These are phyloP conservation scores for Botrytis aclada DNA, from an alignment of 2,329 filamentous ascomycete species.

Conservation along the genomic window DNA sequence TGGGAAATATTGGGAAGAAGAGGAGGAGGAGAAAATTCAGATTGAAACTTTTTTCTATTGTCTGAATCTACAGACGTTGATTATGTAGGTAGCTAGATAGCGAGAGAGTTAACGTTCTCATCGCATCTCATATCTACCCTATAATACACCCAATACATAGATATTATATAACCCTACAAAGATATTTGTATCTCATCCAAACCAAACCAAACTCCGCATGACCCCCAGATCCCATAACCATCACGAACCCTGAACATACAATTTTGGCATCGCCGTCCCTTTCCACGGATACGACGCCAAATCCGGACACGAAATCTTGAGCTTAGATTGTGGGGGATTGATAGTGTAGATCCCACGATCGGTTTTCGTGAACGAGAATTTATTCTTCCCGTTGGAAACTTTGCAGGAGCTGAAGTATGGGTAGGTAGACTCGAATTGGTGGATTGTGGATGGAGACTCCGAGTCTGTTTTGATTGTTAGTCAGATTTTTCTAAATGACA, in stretches of 20 bases:
- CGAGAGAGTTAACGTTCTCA: neutral
- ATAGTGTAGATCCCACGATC: constrained; percentile 6
- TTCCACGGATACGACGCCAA: constrained; percentile 11
- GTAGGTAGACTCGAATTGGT: constrained; percentile 6
- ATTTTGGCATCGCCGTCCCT: constrained; percentile 1
- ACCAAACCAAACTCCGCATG: neutral
- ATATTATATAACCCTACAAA: neutral
- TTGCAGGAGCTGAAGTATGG: neutral
- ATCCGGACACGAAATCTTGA: constrained; percentile 4
- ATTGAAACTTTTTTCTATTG: neutral
- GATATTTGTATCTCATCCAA: neutral
- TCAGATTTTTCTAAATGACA: neutral
- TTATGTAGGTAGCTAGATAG: neutral
- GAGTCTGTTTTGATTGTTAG: neutral
- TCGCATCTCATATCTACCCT: neutral
- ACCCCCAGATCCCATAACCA: neutral
- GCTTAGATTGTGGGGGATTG: neutral
- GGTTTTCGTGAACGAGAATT: constrained; percentile 5
- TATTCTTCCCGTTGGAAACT: neutral
- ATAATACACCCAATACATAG: neutral
- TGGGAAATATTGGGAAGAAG: neutral
- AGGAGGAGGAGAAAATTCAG: no score
- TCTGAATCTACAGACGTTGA: neutral
- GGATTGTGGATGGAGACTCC: neutral
- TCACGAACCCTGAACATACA: constrained; percentile 1